Evolutionary conservation across 768 basidiomycete species (phyloP).

Genomic region (Termitomyces sp.): DNA sequence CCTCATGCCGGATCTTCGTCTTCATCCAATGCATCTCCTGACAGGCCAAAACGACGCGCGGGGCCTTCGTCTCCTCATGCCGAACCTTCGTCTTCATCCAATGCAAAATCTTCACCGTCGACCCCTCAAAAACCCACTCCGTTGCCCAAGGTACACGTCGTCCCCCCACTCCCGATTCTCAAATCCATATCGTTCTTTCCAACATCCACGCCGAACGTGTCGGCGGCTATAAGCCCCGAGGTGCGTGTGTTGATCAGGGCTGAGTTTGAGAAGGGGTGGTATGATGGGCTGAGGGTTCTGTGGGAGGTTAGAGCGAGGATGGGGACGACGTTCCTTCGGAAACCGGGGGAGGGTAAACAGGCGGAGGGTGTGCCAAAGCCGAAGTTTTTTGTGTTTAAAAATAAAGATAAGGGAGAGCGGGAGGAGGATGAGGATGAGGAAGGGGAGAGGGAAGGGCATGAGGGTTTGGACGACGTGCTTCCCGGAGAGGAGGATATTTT

Average conservation of each 20-base stretch:
- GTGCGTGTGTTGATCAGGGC: slow-evolving; percentile 30
- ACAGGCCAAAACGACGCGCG: not conserved
- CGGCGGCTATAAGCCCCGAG: slow-evolving; percentile 17
- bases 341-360: not conserved
- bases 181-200: slow-evolving; percentile 40
- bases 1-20: slow-evolving; percentile 8
- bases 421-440: slow-evolving; percentile 23
- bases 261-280: slow-evolving; percentile 65
- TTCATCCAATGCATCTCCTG: slow-evolving; percentile 10
- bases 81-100: slow-evolving; percentile 11
- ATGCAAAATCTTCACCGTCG: not conserved
- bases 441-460: slow-evolving; percentile 29
- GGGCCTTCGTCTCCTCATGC: not conserved
- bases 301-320: slow-evolving; percentile 46
- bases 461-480: slow-evolving; percentile 36
- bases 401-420: slow-evolving; percentile 1
- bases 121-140: slow-evolving; percentile 10
- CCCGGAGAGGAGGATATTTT: slow-evolving; percentile 29
- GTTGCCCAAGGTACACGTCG: slow-evolving; percentile 47
- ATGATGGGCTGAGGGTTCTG: slow-evolving; percentile 54
- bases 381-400: slow-evolving; percentile 15
- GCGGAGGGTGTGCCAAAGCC: not conserved
- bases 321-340: slow-evolving; percentile 34
- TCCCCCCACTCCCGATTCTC: slow-evolving; percentile 54
- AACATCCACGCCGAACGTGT: slow-evolving; percentile 30